Base-by-base conservation (phyloP, 768 basidiomycete genomes). In the Trametes gibbosa region DNA sequence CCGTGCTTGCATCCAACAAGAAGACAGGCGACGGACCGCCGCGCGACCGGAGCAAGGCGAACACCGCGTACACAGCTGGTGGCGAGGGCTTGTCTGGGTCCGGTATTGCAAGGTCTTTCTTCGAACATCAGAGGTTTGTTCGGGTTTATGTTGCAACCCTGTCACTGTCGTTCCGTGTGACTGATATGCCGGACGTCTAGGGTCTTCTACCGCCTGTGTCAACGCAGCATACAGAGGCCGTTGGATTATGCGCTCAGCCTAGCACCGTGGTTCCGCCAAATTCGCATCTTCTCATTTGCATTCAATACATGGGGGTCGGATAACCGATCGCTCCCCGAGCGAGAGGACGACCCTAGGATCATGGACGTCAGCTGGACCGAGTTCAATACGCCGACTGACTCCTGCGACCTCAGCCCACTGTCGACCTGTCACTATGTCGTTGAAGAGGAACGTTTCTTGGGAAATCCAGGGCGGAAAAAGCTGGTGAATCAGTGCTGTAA, bases 281-380 rank as follows among this genome's bases (percentile, higher is more conserved):
- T 75, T 2, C 68, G 71, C 7, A 65, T 79, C 14, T 67, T 70
- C 34, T 74, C 79, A 0, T 72, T 81, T 37, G 68, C 73, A 0
- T 70, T 76, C 57, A 76, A 67, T 40, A 61, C 72, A 10, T 77
- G 75, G 69, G 43, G 53, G 1, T 61, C 62, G 37, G 78, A 81
- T 50, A 64, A 67, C 2, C 74, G 79, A 1, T 47, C 34, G 4
- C 66, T 63, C 27, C 34, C 39, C 2, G 68, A 71, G 13, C 73
- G 77, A 13, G 58, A 72, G n/a, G 50, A 65, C 0, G 63, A 68
- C 2, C 79, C 79, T 2, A 59, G 32, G 5, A 49, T 78, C 1
- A 59, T 79, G 23, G 75, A 78, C 41, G 66, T 73, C n/a, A 77
- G 77, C 13, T 72, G 76, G 69, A 78, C 81, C 5, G 77, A 80